phyloP scores from a whole-genome alignment of 495 filamentous ascomycete species.

The Collariella sp. region DNA sequence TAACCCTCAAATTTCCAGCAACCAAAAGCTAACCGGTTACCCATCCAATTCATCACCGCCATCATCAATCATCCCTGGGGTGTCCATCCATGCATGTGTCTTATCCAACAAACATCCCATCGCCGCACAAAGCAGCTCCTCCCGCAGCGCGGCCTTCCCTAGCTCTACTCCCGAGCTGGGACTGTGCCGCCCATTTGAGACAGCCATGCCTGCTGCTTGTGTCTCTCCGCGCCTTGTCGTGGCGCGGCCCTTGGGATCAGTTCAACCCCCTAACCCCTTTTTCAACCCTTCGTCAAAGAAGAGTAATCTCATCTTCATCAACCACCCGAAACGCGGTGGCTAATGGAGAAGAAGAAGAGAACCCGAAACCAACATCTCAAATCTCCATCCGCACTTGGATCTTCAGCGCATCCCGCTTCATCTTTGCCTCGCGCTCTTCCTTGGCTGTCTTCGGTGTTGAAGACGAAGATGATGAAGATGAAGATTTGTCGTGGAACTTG shows the following conservation, averaged over 20 bases:
- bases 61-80: not conserved
- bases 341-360: too few species aligned
- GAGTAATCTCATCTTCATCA: too few species aligned
- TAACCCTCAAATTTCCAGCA: too few species aligned
- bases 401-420: constrained; percentile 6
- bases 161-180: not conserved
- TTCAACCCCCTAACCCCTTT: too few species aligned
- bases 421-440: not conserved
- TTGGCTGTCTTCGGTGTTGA: not conserved
- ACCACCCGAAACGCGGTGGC: too few species aligned
- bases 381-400: constrained; percentile 19
- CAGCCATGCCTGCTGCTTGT: not conserved
- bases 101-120: not conserved
- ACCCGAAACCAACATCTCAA: too few species aligned
- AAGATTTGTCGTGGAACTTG: constrained; percentile 4
- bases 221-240: not conserved
- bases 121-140: not conserved
- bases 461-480: not conserved
- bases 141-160: not conserved
- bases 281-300: too few species aligned
- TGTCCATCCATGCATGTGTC: not conserved
- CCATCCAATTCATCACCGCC: not conserved
- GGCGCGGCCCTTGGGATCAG: too few species aligned
- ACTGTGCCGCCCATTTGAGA: not conserved
- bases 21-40: too few species aligned